Percentiles rank a stretch among this genome's conserved stretches.
These are phyloP conservation scores for Camellia sinensis DNA, from an alignment of 148 eudicot species.

Conservation along the genomic window DNA sequence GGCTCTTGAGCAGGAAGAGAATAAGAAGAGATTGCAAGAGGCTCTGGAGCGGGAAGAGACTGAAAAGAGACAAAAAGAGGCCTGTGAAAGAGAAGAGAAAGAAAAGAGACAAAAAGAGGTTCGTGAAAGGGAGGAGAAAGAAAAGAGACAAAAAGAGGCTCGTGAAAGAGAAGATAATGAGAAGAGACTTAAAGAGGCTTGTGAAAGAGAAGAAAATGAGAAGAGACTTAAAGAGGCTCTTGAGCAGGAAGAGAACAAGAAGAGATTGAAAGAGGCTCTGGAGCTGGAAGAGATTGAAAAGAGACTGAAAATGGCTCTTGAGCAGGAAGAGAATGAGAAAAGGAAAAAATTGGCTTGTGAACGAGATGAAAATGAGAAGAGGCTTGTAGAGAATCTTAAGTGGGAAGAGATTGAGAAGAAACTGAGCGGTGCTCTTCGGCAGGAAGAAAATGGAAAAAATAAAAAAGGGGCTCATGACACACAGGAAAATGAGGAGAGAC, in stretches of 20 bases:
- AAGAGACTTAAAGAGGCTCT: conserved; percentile 10
- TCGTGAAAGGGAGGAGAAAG: conserved; percentile 26
- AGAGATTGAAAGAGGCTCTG: conserved; percentile 4
- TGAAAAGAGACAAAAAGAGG: conserved; percentile 25
- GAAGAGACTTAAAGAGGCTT: conserved; percentile 24
- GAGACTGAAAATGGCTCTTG: conserved; percentile 4
- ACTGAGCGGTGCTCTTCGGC: conserved; percentile 20
- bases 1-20: conserved; percentile 38
- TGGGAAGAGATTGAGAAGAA: conserved; percentile 31
- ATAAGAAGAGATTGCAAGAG: conserved; percentile 38
- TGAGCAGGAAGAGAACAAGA: conserved; percentile 19
- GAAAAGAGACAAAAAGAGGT: conserved; percentile 25
- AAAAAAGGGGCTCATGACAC: conserved; percentile 22
- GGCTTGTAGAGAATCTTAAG: conserved; percentile 34
- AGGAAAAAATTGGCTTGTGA: conserved; percentile 2
- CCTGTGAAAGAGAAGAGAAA: conserved; percentile 20
- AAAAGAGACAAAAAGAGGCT: conserved; percentile 28
- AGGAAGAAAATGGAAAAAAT: conserved; percentile 11
- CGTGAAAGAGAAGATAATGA: conserved; percentile 22
- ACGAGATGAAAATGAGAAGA: conserved; percentile 16
- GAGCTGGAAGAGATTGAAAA: conserved; percentile 16
- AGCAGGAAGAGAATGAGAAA: conserved; percentile 16
- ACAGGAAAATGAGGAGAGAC: conserved; percentile 24
- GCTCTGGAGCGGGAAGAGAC: conserved; percentile 37
- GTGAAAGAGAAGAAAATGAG: conserved; percentile 28